These are phyloP conservation scores for Lanmaoa rubissima DNA, from an alignment of 768 basidiomycete genomes.

Conservation along the genomic window DNA sequence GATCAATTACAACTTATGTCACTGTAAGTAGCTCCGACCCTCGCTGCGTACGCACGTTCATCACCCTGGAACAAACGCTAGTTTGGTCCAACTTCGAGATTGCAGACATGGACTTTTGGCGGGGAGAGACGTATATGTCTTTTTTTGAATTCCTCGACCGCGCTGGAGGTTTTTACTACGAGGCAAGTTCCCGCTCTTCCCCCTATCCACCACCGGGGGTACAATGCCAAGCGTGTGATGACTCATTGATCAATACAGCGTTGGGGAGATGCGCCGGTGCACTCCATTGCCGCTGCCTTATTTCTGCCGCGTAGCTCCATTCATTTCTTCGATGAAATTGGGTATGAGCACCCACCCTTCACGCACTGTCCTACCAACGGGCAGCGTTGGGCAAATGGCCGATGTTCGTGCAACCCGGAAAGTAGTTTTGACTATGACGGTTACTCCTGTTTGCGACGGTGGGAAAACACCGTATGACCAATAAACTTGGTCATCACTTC, in stretches of 20 bases:
- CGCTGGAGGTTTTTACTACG: constrained; percentile 86
- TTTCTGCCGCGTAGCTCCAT: constrained; percentile 87
- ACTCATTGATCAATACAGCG: constrained; percentile 43
- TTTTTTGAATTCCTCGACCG: constrained; percentile 84
- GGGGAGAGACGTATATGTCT: constrained; percentile 74
- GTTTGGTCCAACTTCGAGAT: constrained; percentile 98
- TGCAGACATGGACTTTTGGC: constrained; percentile 80
- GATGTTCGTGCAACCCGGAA: constrained; percentile 25
- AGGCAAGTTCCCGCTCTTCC: constrained; percentile 42
- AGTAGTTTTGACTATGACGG: constrained; percentile 29
- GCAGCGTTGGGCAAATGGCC: constrained; percentile 21
- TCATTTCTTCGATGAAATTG: constrained; percentile 95
- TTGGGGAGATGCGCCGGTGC: constrained; percentile 93
- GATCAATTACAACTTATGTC: constrained; percentile 59
- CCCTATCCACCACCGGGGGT: not conserved
- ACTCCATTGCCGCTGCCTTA: constrained; percentile 88
- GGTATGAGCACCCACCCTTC: constrained; percentile 29
- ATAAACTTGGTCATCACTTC: not conserved
- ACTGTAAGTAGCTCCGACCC: constrained; percentile 41
- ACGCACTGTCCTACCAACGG: constrained; percentile 24
- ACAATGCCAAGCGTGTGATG: not conserved
- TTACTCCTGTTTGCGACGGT: constrained; percentile 27
- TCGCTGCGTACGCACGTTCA: not conserved
- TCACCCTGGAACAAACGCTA: constrained; percentile 25
- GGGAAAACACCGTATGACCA: constrained; percentile 13